Evolutionary conservation across 169 alveolate species (phyloP).

Genomic region (Eimeria acervulina): DNA sequence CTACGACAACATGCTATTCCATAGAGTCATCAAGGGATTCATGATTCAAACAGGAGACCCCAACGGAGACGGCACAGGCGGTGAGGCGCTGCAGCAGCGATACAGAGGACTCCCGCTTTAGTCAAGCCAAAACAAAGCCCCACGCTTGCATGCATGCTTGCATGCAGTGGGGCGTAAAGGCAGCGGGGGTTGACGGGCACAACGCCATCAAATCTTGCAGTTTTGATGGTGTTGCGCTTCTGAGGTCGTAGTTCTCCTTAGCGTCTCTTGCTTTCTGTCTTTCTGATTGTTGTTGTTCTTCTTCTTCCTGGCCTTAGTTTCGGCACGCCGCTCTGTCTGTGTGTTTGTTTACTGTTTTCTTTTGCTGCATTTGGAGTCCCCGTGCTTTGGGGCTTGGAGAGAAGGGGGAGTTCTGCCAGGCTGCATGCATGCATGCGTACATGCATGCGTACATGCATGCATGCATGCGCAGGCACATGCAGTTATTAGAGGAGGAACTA

Average conservation of each 20-base stretch:
- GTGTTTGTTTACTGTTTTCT: background rate
- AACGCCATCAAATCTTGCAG: no score
- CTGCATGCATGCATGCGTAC: background rate
- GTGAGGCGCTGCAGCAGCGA: constrained; percentile 83
- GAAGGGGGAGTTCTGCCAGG: background rate
- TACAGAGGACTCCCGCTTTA: no score
- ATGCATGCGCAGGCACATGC: background rate
- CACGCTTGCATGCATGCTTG: background rate
- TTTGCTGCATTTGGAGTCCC: background rate
- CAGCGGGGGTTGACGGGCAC: no score
- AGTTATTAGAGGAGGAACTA: no score
- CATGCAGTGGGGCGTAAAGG: background rate
- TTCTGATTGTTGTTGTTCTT: background rate
- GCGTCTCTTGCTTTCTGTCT: background rate
- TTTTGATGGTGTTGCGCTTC: no score
- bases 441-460: background rate
- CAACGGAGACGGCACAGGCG: constrained; percentile 99
- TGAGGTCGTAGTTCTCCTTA: no score
- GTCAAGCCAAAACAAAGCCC: no score
- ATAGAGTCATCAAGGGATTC: constrained; percentile 95
- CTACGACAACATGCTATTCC: constrained; percentile 91
- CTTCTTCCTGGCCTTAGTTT: no score
- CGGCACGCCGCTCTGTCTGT: background rate
- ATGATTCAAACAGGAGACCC: constrained; percentile 99
- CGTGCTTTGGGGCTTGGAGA: background rate